Base-by-base conservation (phyloP, 495 filamentous ascomycete species). In the Acidomyces sp. region DNA sequence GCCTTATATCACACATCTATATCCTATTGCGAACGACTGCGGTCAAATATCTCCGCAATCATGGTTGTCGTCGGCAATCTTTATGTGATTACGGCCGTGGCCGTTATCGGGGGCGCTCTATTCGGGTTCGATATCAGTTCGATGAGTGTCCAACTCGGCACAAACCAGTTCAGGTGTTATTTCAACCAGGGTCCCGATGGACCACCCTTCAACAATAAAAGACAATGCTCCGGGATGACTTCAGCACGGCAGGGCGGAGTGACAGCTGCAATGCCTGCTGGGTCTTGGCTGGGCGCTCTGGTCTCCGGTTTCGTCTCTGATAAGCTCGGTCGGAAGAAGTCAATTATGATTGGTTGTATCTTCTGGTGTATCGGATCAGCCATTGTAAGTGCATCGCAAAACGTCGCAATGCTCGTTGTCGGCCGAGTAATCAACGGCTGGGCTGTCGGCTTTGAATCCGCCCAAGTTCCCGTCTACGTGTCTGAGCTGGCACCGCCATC, bases 61-160 rank as follows among this genome's bases (percentile, higher is more conserved):
- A 41, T 45, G 41, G 21, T 37, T 2, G 6, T 37, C 17, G 18
- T 78, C 51, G 75, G 77, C 15, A 84, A 83, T 53, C 69, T 83
- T 43, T 85, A 84, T 50, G 56, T 76, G 28, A 85, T 85, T 56
- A 70, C 81, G 49, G 75, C 77, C 58, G 71, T 81, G 58, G 70
- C 80, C 55, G 77, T 87, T 51, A 70, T 70, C 40, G 84, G 84
- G 45, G 84, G 83, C 57, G 77, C 71, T 34, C 70, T 87, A n/a
- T 88, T 92, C 48, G 45, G 82, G 41, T 85, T 86, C 51, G 82
- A 85, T 64, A 83, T 85, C 56, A 70, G 70, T 41, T 83, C 79
- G n/a, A 80, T 85, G 80, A 79, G 72, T 13, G 82, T 80, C 35
- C 81, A 82, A 57, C 55, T 67, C 18, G 57, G 54, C 35, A 63